Conservation (phyloP, 2,329 filamentous ascomycete species). For the Dactylellina haptotyla region DNA sequence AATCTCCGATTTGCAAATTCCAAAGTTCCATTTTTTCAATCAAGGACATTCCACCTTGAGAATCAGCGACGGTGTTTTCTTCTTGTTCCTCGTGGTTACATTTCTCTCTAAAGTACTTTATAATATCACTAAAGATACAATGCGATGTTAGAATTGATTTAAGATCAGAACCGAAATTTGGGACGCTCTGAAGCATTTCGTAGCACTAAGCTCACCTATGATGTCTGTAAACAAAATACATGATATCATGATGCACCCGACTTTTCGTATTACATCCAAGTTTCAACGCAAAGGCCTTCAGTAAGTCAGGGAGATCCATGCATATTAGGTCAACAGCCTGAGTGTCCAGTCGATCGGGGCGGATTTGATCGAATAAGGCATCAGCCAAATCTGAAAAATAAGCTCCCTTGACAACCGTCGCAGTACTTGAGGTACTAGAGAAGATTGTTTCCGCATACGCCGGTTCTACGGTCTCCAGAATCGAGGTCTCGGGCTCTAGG, state of each 20-base stretch:
- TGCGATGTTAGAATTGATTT: not conserved
- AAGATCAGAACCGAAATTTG: not conserved
- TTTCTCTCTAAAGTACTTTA: not conserved
- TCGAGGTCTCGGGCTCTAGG: not conserved
- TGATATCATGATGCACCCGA: constrained; percentile 6
- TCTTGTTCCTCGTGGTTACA: not conserved
- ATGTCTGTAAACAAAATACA: constrained; percentile 5
- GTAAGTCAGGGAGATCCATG: not conserved
- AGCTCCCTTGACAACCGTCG: not conserved
- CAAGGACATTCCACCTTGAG: not conserved
- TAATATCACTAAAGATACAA: constrained; percentile 5
- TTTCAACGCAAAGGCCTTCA: constrained; percentile 1
- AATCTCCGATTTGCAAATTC: not conserved
- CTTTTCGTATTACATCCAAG: not conserved
- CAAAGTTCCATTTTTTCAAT: constrained; percentile 14
- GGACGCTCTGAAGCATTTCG: too few species aligned
- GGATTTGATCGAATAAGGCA: not conserved
- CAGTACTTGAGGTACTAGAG: not conserved
- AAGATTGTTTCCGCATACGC: not conserved
- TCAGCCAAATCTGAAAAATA: constrained; percentile 3
- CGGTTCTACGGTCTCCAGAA: not conserved
- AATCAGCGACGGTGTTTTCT: not conserved
- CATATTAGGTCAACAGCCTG: not conserved
- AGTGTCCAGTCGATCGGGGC: not conserved
- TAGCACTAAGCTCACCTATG: not conserved